These are phyloP conservation scores for Erythrophleum ivorense DNA, from an alignment of 331 rosid species.

Conservation along the genomic window DNA sequence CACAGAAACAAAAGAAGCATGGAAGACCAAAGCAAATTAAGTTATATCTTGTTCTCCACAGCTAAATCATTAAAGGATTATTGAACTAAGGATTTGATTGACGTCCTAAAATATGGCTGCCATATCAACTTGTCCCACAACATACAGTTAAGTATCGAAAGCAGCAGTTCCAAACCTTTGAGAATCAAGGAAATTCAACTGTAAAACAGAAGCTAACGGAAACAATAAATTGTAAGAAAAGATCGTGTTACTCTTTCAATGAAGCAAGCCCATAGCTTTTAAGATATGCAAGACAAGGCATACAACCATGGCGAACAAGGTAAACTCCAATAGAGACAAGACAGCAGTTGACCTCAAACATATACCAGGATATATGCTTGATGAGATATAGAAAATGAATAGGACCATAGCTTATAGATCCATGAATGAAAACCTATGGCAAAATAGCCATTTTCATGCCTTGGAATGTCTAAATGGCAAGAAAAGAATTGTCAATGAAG, in stretches of 20 bases:
- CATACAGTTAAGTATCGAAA: not conserved
- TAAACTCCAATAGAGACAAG: not conserved
- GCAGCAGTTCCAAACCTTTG: not conserved
- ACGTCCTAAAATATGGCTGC: slow-evolving; percentile 1
- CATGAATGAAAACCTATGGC: not conserved
- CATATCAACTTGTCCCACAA: not conserved
- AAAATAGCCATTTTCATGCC: not conserved
- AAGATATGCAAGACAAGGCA: slow-evolving; percentile 9
- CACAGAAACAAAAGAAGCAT: not conserved
- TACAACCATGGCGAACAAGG: slow-evolving; percentile 10
- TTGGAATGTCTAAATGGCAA: not conserved
- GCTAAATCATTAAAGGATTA: slow-evolving; percentile 6
- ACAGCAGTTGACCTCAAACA: not conserved
- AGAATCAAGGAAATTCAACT: slow-evolving; percentile 5
- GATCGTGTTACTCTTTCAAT: not conserved
- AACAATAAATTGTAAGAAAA: not conserved
- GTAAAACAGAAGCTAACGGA: not conserved
- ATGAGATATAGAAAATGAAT: not conserved
- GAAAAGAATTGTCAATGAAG: slow-evolving; percentile 7
- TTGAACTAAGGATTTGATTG: not conserved
- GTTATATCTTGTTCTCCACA: not conserved
- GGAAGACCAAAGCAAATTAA: not conserved
- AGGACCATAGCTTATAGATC: not conserved
- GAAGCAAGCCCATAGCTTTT: not conserved
- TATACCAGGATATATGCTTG: not conserved